Conservation (phyloP, 352 stramenopile genomes). For the Globisporangium cystogenes region DNA sequence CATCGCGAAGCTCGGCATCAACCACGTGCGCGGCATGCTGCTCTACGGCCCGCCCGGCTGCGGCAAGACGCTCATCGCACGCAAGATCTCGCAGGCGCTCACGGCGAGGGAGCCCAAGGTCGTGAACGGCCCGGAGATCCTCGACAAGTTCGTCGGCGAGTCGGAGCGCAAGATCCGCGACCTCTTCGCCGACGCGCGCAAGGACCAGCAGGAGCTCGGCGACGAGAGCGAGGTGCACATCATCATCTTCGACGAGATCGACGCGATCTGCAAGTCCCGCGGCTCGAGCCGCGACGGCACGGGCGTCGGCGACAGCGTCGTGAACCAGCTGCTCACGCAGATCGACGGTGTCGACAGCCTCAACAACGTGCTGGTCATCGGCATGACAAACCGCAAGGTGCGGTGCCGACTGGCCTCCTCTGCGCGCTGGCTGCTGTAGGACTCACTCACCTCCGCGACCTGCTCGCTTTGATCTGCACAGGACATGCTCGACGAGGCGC, state of each 20-base stretch:
- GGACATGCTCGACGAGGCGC: slow-evolving; percentile 94
- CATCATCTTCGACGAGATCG: slow-evolving; percentile 99
- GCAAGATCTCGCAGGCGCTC: slow-evolving; percentile 96
- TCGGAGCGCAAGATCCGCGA: slow-evolving; percentile 99
- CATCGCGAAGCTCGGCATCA: slow-evolving; percentile 98
- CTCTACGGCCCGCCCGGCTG: slow-evolving; percentile 85
- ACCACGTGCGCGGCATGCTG: slow-evolving; percentile 95
- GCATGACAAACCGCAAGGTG: slow-evolving; percentile 99
- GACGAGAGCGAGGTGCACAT: slow-evolving; percentile 99
- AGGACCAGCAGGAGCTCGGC: slow-evolving; percentile 88
- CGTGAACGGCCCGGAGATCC: slow-evolving; percentile 98
- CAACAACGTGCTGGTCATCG: slow-evolving; percentile 99
- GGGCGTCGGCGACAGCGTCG: slow-evolving; percentile 96
- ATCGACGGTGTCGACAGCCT: slow-evolving; percentile 99
- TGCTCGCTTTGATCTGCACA: slow-evolving; percentile 1
- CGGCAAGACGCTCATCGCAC: slow-evolving; percentile 97
- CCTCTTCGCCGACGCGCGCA: slow-evolving; percentile 93
- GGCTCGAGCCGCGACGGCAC: slow-evolving; percentile 92
- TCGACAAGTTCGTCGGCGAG: slow-evolving; percentile 99
- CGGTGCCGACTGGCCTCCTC: not conserved
- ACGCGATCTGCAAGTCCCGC: slow-evolving; percentile 98
- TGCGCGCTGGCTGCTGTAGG: not conserved
- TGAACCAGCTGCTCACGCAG: slow-evolving; percentile 99
- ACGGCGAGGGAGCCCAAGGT: slow-evolving; percentile 96
- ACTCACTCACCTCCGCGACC: not conserved